These are phyloP conservation scores for Clavariopsis aquatica DNA, from an alignment of 495 filamentous ascomycete species.

Conservation along the genomic window DNA sequence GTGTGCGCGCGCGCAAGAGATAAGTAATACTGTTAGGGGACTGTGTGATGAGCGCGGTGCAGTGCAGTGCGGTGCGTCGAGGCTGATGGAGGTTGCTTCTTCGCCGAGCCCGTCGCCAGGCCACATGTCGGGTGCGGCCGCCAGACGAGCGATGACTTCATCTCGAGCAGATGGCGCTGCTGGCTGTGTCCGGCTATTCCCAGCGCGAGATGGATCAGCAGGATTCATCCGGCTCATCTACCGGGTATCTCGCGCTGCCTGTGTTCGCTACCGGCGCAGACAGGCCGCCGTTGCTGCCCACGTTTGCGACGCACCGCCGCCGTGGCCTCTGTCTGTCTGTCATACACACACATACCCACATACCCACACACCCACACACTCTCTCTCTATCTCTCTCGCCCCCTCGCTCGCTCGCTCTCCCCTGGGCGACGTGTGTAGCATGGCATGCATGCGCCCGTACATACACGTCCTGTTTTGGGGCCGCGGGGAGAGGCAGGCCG, in stretches of 20 bases:
- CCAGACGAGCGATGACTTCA: slow-evolving; percentile 30
- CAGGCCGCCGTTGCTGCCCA: slow-evolving; percentile 17
- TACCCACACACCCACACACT: neutral
- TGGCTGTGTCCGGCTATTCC: slow-evolving; percentile 12
- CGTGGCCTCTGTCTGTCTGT: too few relatives aligned
- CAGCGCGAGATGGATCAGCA: slow-evolving; percentile 22
- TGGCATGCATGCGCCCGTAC: neutral
- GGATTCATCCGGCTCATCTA: slow-evolving; percentile 20
- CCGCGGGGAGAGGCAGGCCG: slow-evolving; percentile 12
- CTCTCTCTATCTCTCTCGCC: neutral
- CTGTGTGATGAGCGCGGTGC: slow-evolving; percentile 6
- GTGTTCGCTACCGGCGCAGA: slow-evolving; percentile 17
- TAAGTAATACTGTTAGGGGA: slow-evolving; percentile 19
- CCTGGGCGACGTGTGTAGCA: too few relatives aligned
- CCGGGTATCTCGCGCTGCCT: slow-evolving; percentile 7
- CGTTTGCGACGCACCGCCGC: slow-evolving; percentile 11
- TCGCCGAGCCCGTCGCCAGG: neutral
- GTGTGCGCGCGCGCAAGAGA: slow-evolving; percentile 16
- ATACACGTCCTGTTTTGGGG: neutral
- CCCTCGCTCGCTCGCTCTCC: neutral
- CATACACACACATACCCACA: too few relatives aligned
- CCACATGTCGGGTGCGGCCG: neutral
- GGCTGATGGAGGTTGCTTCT: slow-evolving; percentile 11
- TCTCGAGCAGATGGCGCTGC: neutral
- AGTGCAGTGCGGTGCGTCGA: too few relatives aligned